phyloP scores from a whole-genome alignment of 306 rosid genomes.

The Oemleria cerasiformis region DNA sequence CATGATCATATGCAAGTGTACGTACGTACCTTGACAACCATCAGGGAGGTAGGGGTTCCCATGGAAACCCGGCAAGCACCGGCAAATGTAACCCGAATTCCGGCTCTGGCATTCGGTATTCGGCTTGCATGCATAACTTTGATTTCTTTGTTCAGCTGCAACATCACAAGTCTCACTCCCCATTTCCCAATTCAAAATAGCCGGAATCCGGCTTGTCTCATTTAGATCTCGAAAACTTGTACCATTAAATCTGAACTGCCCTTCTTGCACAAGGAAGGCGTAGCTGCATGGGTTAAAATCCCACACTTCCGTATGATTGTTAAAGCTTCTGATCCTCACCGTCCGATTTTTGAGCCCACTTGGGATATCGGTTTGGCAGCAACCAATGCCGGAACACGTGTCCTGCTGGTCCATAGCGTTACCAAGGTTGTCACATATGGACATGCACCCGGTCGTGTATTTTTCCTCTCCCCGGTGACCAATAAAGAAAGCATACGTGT shows the following conservation, averaged over 20 bases:
- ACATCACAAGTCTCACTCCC: slow-evolving; percentile 9
- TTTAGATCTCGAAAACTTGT: not conserved
- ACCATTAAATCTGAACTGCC: slow-evolving; percentile 1
- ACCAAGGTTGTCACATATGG: not conserved
- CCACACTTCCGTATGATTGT: not conserved
- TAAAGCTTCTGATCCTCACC: not conserved
- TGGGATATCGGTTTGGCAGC: slow-evolving; percentile 24
- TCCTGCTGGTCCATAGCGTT: not conserved
- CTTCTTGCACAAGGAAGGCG: slow-evolving; percentile 16
- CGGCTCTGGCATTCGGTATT: too few relatives aligned
- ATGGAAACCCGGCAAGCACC: too few relatives aligned
- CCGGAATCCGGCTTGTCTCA: not conserved
- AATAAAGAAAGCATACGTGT: slow-evolving; percentile 3
- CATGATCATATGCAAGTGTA: too few relatives aligned
- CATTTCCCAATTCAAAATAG: slow-evolving; percentile 19
- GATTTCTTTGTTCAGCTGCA: too few relatives aligned
- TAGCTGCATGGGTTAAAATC: slow-evolving; percentile 20
- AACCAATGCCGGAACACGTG: slow-evolving; percentile 8
- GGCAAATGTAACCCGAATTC: too few relatives aligned
- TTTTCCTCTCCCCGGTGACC: not conserved
- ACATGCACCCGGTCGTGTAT: not conserved
- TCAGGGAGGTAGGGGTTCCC: too few relatives aligned
- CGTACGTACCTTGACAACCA: too few relatives aligned
- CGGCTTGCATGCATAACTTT: too few relatives aligned
- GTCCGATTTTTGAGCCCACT: slow-evolving; percentile 6